A percentile compares a stretch with the other conserved stretches of the same genome.
Conservation (phyloP, 2,329 filamentous ascomycete genomes). For the Diaporthe aspalathi region DNA sequence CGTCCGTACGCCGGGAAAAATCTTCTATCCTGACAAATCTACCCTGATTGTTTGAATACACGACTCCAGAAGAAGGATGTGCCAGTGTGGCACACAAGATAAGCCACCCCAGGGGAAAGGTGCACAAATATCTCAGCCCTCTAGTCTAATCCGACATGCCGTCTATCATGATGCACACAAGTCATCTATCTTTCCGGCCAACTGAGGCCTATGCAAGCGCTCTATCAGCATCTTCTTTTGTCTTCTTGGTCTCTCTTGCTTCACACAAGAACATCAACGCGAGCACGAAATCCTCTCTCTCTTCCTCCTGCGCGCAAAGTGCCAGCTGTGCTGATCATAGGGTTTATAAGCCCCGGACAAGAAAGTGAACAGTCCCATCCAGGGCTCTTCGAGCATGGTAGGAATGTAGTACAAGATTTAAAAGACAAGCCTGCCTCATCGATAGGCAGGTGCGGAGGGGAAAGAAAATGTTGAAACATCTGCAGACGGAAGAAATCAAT, state of each 20-base stretch:
- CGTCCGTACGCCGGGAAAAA: neutral
- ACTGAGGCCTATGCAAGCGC: constrained; percentile 30
- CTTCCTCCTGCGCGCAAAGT: neutral
- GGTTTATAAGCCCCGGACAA: neutral
- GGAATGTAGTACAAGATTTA: neutral
- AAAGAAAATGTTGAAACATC: constrained; percentile 20
- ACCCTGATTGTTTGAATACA: constrained; percentile 24
- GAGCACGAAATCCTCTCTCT: neutral
- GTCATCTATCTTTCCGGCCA: constrained; percentile 35
- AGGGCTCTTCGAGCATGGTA: neutral
- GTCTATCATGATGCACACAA: constrained; percentile 31
- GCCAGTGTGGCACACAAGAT: constrained; percentile 1
- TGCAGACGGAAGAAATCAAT: neutral
- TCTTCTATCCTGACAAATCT: constrained; percentile 22
- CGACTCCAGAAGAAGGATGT: neutral
- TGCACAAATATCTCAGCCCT: neutral
- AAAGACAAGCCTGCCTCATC: neutral
- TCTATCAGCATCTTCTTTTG: constrained; percentile 17
- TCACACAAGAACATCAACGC: constrained; percentile 9
- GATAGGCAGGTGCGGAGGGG: neutral
- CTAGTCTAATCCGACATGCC: constrained; percentile 23
- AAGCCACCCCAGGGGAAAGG: neutral
- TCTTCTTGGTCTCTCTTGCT: constrained; percentile 15
- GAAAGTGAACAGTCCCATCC: neutral
- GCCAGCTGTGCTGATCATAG: neutral